Evolutionary conservation across 2,329 filamentous ascomycete species (phyloP), one percentile per base, ranked within the genome.

Genomic region (Orbilia javanica): DNA sequence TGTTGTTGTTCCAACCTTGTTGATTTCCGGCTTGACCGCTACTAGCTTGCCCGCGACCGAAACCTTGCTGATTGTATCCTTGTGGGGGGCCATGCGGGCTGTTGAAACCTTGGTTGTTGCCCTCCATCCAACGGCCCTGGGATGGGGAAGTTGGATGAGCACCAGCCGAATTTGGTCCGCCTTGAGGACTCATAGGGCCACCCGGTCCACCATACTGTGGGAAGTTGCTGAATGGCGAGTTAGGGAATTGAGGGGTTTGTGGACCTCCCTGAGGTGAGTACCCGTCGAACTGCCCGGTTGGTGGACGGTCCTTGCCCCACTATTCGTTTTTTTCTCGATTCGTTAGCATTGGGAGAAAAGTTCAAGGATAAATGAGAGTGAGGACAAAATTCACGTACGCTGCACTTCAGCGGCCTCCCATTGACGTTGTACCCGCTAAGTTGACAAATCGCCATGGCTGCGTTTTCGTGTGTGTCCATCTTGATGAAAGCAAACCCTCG

Each of bases 271-370:
- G 89, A 82, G 88, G 91, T 81, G 92, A 90, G 83, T 92, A 95
- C 81, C 93, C 93, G 82, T 97, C 96, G 81, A 91, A 92, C 82
- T 92, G 88, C 81, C 90, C 89, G 82, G 90, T 94, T 29, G 96
- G 93, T 66, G 94, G 94, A 86, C 97, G 97, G 86, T 99, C 96
- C 87, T 99, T 99, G 84, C 96, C 96, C 96, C 96, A 99, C 95
- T 98, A 29, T 72, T n/a, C 34, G 39, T 55, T 29, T 36, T 55
- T 29, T 36, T 15, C 11, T 11, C 8, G 82, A 79, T 81, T 34
- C 73, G 20, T 74, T 65, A 76, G 72, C 6, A 25, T 63, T 29
- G 22, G 11, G n/a, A n/a, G 42, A 29, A 44, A 66, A 22, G 25
- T 1, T 18, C 20, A 15, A 13, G 15, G 62, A 20, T 7, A 27